Evolutionary conservation across 148 eudicot genomes (phyloP).

Genomic region (Rhododendron simsii): DNA sequence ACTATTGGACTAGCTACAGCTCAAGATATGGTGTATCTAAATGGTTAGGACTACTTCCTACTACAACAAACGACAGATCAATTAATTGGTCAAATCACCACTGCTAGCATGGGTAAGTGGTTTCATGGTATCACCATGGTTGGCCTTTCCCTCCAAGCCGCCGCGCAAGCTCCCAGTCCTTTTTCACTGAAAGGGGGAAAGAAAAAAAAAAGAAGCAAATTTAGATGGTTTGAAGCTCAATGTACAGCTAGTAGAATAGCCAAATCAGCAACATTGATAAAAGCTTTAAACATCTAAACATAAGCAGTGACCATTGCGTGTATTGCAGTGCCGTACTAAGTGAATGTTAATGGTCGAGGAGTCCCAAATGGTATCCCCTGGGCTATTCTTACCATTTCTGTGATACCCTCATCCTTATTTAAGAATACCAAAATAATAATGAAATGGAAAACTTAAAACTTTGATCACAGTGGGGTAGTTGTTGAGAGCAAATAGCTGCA

Average conservation of each 20-base stretch:
- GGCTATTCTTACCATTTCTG: background rate
- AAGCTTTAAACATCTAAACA: background rate
- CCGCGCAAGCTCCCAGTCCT: conserved; percentile 69
- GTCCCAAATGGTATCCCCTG: background rate
- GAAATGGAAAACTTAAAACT: background rate
- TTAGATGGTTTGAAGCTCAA: background rate
- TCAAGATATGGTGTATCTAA: background rate
- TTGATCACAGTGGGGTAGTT: background rate
- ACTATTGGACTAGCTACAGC: background rate
- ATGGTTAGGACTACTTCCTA: background rate
- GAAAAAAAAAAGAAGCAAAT: background rate
- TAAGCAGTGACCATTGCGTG: background rate
- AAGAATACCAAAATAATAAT: background rate
- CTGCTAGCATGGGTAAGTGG: background rate
- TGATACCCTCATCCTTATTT: background rate
- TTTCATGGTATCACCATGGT: background rate
- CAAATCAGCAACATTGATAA: background rate
- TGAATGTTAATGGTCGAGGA: no score
- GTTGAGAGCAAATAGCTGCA: background rate
- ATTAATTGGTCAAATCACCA: background rate
- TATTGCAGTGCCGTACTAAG: background rate
- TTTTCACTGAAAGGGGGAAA: conserved; percentile 46
- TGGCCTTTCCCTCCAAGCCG: conserved; percentile 31
- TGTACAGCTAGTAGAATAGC: background rate
- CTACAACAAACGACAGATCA: background rate